These are phyloP conservation scores for Phytopythium cucurbitacearum DNA, from an alignment of 352 stramenopile species.

Conservation along the genomic window DNA sequence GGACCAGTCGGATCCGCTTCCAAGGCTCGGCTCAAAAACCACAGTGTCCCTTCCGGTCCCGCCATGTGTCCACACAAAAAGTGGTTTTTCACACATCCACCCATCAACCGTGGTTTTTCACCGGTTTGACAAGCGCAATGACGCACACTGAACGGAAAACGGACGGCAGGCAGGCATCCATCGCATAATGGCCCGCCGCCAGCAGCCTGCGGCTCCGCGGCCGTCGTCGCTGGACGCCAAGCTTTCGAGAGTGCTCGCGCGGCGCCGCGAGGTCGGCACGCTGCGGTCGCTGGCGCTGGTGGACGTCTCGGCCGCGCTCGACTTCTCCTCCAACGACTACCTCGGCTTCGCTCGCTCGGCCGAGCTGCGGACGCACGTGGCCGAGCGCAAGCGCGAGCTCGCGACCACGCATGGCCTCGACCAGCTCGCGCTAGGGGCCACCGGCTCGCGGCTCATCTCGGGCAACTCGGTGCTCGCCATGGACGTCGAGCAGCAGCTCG, in stretches of 20 bases:
- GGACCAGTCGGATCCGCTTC: too few relatives aligned
- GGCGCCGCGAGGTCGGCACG: slow-evolving; percentile 35
- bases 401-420: slow-evolving; percentile 8
- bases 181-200: too few relatives aligned
- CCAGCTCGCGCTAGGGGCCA: slow-evolving; percentile 37
- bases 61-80: too few relatives aligned
- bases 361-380: slow-evolving; percentile 48
- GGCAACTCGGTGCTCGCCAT: slow-evolving; percentile 90
- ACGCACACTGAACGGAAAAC: too few relatives aligned
- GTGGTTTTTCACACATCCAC: too few relatives aligned
- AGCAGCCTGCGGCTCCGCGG: not conserved
- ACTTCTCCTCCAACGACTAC: slow-evolving; percentile 99
- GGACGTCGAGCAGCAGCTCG: slow-evolving; percentile 81
- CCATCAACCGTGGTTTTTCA: too few relatives aligned
- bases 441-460: slow-evolving; percentile 93
- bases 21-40: too few relatives aligned
- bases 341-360: slow-evolving; percentile 88
- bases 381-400: slow-evolving; percentile 35
- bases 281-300: slow-evolving; percentile 40
- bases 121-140: too few relatives aligned
- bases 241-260: slow-evolving; percentile 15
- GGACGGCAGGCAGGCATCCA: too few relatives aligned
- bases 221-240: slow-evolving; percentile 13
- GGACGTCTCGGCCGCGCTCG: slow-evolving; percentile 35
- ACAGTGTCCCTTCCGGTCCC: too few relatives aligned